These are phyloP conservation scores for Cucurbita maxima DNA, from an alignment of 306 rosid species.

Conservation along the genomic window DNA sequence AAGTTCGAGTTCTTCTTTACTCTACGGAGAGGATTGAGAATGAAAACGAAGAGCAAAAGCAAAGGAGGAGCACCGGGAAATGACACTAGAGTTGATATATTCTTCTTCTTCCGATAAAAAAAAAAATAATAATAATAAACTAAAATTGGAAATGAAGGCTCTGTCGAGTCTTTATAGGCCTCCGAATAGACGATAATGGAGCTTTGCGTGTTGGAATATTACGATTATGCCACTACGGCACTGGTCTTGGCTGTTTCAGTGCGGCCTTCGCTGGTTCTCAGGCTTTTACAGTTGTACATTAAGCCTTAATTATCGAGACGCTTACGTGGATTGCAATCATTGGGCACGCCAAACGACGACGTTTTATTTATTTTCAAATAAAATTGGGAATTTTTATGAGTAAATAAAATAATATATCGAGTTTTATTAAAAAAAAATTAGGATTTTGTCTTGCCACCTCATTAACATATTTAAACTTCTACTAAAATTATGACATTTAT, in stretches of 20 bases:
- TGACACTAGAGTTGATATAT: neutral
- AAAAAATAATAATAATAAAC: neutral
- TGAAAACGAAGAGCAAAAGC: neutral
- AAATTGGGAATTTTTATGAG: too few species aligned
- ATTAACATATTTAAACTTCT: too few species aligned
- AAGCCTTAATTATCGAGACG: neutral
- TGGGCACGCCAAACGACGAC: neutral
- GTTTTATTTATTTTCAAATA: neutral
- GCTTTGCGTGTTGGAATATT: neutral
- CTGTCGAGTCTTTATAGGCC: neutral
- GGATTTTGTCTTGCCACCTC: too few species aligned
- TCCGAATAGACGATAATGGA: neutral
- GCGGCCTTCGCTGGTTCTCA: neutral
- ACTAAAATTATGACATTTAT: too few species aligned
- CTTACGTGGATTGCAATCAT: neutral
- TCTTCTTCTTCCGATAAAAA: neutral
- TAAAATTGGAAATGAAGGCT: neutral
- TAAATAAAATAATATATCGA: too few species aligned
- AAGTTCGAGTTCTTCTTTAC: neutral
- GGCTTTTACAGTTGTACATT: neutral
- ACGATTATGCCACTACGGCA: slow-evolving; percentile 7
- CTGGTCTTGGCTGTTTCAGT: neutral
- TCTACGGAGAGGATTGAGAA: neutral
- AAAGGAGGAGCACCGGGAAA: neutral
- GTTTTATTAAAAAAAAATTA: too few species aligned